Percentiles rank a stretch among this genome's conserved stretches.
These are phyloP conservation scores for Cladophialophora yegresii DNA, from an alignment of 2,329 filamentous ascomycete genomes.

Conservation along the genomic window DNA sequence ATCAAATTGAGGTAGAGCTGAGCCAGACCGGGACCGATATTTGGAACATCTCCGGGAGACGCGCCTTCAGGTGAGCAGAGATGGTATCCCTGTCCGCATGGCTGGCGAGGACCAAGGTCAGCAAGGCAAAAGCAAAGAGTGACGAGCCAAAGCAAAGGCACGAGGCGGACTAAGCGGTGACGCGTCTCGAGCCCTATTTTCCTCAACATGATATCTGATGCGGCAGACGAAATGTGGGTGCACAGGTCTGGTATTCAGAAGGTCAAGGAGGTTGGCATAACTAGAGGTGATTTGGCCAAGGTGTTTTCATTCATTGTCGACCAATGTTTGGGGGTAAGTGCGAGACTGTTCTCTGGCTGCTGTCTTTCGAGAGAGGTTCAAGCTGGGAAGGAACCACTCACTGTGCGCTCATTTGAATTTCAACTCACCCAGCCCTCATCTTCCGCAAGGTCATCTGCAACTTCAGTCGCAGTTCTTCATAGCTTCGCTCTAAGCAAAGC, in stretches of 20 bases:
- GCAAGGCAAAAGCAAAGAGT: conserved; percentile 8
- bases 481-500: background rate
- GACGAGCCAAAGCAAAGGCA: conserved; percentile 16
- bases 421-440: background rate
- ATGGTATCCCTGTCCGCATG: conserved; percentile 38
- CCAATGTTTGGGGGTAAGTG: background rate
- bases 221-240: background rate
- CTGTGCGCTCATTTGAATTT: background rate
- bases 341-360: background rate
- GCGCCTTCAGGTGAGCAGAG: conserved; percentile 41
- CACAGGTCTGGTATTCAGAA: background rate
- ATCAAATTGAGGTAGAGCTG: conserved; percentile 41
- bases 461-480: background rate
- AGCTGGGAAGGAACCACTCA: background rate
- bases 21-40: conserved; percentile 39
- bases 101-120: conserved; percentile 23
- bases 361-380: background rate
- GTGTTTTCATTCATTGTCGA: background rate
- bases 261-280: background rate
- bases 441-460: background rate
- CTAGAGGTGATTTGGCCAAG: background rate
- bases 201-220: background rate
- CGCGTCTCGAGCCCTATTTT: background rate
- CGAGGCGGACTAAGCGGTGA: background rate
- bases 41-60: conserved; percentile 35